Conservation (phyloP, 352 stramenopile genomes). For the Phytophthora sp. region DNA sequence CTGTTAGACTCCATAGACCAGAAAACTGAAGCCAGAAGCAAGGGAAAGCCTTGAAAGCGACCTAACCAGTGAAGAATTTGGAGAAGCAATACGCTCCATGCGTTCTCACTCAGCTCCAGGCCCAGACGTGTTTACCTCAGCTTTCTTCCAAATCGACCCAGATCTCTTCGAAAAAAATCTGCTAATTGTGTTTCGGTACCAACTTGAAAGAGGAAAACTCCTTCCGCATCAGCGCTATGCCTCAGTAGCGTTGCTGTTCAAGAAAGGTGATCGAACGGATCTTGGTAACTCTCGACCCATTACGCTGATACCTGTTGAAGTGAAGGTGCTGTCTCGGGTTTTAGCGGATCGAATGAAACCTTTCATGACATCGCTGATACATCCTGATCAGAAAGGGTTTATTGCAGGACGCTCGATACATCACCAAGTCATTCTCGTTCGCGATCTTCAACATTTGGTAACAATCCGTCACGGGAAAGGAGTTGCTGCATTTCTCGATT, state of each 20-base stretch:
- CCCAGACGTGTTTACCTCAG: background rate
- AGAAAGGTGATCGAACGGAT: slow-evolving; percentile 4
- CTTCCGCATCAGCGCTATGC: slow-evolving; percentile 8
- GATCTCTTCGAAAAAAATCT: slow-evolving; percentile 3
- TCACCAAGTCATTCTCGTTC: background rate
- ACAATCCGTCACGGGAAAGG: background rate
- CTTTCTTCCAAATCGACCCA: slow-evolving; percentile 1
- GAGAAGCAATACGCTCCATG: background rate
- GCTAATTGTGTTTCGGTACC: background rate
- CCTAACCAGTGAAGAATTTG: background rate
- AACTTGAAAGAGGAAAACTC: background rate
- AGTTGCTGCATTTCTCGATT: slow-evolving; percentile 7
- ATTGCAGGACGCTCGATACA: background rate
- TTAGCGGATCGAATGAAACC: background rate
- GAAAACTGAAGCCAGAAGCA: no score
- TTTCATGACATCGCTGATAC: background rate
- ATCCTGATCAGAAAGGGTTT: slow-evolving; percentile 17
- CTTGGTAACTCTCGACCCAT: slow-evolving; percentile 10
- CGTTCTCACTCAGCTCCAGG: slow-evolving; percentile 1
- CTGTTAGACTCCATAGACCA: no score
- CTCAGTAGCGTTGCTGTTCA: slow-evolving; percentile 7
- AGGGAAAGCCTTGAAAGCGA: background rate
- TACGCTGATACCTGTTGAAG: slow-evolving; percentile 14
- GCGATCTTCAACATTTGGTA: background rate
- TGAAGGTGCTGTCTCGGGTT: slow-evolving; percentile 9